Base-by-base conservation (phyloP, 2,329 filamentous ascomycete species). In the Neocucurbitaria cava region DNA sequence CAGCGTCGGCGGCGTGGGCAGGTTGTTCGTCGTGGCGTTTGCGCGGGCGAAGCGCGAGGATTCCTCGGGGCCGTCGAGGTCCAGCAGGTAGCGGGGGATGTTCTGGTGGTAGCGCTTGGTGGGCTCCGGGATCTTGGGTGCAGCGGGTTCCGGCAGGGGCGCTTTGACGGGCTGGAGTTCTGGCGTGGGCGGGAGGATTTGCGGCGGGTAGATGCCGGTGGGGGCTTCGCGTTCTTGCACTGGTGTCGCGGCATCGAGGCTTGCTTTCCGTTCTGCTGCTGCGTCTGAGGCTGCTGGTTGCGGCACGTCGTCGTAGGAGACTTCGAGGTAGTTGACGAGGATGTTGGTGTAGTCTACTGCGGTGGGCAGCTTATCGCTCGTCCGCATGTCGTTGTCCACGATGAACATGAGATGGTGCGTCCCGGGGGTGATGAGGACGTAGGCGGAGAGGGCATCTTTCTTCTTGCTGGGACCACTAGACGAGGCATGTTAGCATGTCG, bases 341-440 rank as follows among this genome's bases (percentile, higher is more conserved):
- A 96, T 96, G 79, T 98, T 98, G 61, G 92, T 96, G 75, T 96
- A 97, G 75, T 99, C 95, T 54, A 99, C 95, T 1, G 95, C 96
- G 0, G 95, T 98, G 13, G 95, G 94, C 50, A 97, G 82, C 61
- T 90, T 87, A 56, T 90, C 87, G 15, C 92, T 95, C 13, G 92
- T 95, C 72, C 89, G 86, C 92, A 97, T 96, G 70, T 94, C 89
- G 54, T 90, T 91, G 77, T 98, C 94, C 46, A 97, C 92, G 64
- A 99, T 85, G 78, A 98, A 99, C 71, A 96, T 94, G 69, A 99
- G 84, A 79, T 99, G 95, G 74, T 99, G 94, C 5, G 95, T 99
- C 64, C 95, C 95, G 3, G 94, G 92, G 13, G 92, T 89, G 54
- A 98, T 88, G 71, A 90, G 88, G 69, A 98, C 87, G 18, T 86